Evolutionary conservation across 176 grass and related monocot genomes (phyloP), one percentile per base, ranked within the genome.

Genomic region (Pontederia paniculata): DNA sequence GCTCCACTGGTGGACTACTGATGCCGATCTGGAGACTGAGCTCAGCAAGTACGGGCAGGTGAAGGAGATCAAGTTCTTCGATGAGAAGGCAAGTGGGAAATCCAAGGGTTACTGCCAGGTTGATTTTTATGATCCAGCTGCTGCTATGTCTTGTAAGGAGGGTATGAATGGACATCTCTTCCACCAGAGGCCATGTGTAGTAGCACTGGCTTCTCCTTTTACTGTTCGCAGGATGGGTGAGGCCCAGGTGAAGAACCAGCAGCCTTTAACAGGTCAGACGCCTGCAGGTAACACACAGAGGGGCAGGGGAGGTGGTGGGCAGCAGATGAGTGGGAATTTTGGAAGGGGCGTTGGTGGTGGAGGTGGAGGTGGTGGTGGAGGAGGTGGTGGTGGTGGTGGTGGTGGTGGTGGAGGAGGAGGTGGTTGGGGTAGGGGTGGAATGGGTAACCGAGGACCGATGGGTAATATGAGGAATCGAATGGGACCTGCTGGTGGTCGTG

Each of bases 1-100:
- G 28, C 89, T 95, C 17, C 84, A 95, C 69, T 95, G 89, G 89
- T 95, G 89, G 89, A 95, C 89, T 25, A 88, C 89, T 6, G 89
- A 95, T 58, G 89, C 81, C 2, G 84, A 95, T 70, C 77, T 95
- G 12, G 80, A 88, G 65, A 66, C 20, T 2, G 89, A 95, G 65
- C 52, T 88, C 17, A 71, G 71, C 53, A 95, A 88, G 68, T 88
- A 88, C 48, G 89, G 84, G 6, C 84, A 69, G 52, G 77, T 88
- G 42, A 95, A 95, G 68, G 89, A 95, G 67, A 77, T 95, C 44
- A 83, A 74, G 43, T 95, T 95, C 72, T 95, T 88, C 9, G 89
- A 95, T 45, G 89, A 95, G 68, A 95, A 95, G 61, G 89, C 81
- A 2, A 88, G 84, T 10, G 89, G 89, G 50, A 94, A 94, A 70